Base-by-base conservation (phyloP, 2,329 filamentous ascomycete species). In the Sclerotinia subarctica region DNA sequence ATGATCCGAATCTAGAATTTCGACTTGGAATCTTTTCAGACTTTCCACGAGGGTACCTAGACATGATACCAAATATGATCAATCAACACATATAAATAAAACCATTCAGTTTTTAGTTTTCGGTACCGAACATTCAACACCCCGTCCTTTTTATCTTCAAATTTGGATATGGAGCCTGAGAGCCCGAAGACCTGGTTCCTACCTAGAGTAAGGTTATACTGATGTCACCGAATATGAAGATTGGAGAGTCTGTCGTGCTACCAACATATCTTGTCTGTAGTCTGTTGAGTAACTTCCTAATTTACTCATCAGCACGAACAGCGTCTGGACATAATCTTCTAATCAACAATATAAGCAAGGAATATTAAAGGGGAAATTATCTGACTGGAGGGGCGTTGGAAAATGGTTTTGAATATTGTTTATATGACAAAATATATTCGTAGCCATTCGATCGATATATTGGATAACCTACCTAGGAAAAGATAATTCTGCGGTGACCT, bases 171-270 rank as follows among this genome's bases (percentile, higher is more conserved):
- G 21, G 15, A 51, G 4, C 21, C 0, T 38, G 46, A 63, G 59
- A 51, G 59, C 46, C 59, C 46, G 46, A 63, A 51, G n/a, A 51
- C n/a, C 59, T 63, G 32, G 46, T 51, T 63, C 38, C 5, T 42
- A 63, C n/a, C n/a, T 38, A 17, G 35, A 19, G 49, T 35, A 35
- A 35, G 35, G 7, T 35, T 42, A 63, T 38, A n/a, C 21, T 38
- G 19, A 21, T 46, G n/a, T 35, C 11, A 62, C 29, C 15, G 8
- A 38, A 46, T n/a, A 24, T n/a, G 35, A 62, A 24, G 13, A 49
- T 21, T 49, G 19, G 44, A 49, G 21, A 49, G 29, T 49, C 46
- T 51, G 29, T 26, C 2, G 58, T 62, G 46, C 46, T 24, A 51
- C 29, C 29, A 35, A 51, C 29, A 19, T 21, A 51, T 26, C 29